Conservation (phyloP, 768 basidiomycete species). For the Leucocoprinus sp. region DNA sequence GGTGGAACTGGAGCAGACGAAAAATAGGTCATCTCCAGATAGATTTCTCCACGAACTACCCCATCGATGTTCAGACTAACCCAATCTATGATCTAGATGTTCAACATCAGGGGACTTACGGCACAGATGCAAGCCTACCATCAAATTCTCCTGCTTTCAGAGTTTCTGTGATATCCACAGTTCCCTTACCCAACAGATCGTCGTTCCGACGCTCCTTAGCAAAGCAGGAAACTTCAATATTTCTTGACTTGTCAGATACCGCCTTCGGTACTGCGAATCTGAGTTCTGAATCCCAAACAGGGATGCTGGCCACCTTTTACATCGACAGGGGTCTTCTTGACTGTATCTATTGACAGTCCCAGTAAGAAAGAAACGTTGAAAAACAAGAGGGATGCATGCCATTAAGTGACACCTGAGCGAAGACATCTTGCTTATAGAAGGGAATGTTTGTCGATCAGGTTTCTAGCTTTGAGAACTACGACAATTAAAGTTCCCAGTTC, state of each 20-base stretch:
- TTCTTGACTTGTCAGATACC: conserved; percentile 43
- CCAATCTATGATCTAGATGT: conserved; percentile 22
- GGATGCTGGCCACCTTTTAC: conserved; percentile 88
- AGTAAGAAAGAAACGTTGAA: not conserved
- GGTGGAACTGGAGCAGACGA: conserved; percentile 54
- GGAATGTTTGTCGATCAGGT: conserved; percentile 76
- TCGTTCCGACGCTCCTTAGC: conserved; percentile 68
- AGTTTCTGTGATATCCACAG: conserved; percentile 70
- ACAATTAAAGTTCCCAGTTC: conserved; percentile 78
- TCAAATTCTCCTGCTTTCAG: conserved; percentile 87
- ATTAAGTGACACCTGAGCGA: conserved; percentile 55
- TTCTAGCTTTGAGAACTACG: conserved; percentile 77
- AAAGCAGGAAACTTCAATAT: conserved; percentile 70
- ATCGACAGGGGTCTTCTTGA: conserved; percentile 65
- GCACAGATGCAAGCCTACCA: conserved; percentile 42
- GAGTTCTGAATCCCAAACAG: conserved; percentile 87
- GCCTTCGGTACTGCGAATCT: conserved; percentile 65
- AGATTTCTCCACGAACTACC: conserved; percentile 73
- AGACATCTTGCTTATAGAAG: conserved; percentile 90
- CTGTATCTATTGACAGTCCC: conserved; percentile 36
- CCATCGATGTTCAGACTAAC: conserved; percentile 31
- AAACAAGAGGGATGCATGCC: conserved; percentile 22
- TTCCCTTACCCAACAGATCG: conserved; percentile 70
- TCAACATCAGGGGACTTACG: not conserved
- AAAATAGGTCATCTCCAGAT: conserved; percentile 91